These are phyloP conservation scores for Candida easanensis DNA, from an alignment of 805 yeast genomes.

Conservation along the genomic window DNA sequence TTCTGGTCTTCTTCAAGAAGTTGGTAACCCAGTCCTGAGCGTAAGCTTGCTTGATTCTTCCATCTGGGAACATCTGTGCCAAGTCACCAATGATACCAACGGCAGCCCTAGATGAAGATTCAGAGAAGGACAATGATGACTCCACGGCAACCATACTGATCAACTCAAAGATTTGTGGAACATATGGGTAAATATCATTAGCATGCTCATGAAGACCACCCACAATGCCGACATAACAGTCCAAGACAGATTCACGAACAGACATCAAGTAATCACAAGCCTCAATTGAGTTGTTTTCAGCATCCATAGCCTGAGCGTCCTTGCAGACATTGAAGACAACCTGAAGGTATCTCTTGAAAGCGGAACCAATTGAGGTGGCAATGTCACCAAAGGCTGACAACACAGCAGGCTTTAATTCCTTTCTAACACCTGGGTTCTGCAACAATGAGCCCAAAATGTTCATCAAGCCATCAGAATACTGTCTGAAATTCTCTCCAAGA, in stretches of 20 bases:
- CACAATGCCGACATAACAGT: conserved; percentile 92
- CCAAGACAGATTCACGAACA: conserved; percentile 86
- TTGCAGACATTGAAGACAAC: conserved; percentile 78
- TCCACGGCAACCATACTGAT: conserved; percentile 59
- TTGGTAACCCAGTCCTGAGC: conserved; percentile 76
- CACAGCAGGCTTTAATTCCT: conserved; percentile 83
- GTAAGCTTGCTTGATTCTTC: conserved; percentile 66
- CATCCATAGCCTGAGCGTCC: conserved; percentile 58
- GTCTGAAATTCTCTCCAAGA: conserved; percentile 67
- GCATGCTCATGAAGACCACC: conserved; percentile 81
- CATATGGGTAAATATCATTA: conserved; percentile 58
- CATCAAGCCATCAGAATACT: conserved; percentile 81
- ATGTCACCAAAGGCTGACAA: conserved; percentile 94
- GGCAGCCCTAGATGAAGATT: conserved; percentile 74
- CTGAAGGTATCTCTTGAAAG: conserved; percentile 71
- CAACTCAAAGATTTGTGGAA: conserved; percentile 69
- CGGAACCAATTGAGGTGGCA: conserved; percentile 81
- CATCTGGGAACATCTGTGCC: conserved; percentile 80
- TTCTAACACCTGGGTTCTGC: conserved; percentile 62
- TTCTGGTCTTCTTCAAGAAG: conserved; percentile 70
- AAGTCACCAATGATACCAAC: conserved; percentile 93
- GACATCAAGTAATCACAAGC: conserved; percentile 69
- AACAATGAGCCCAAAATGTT: conserved; percentile 73
- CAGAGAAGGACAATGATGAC: conserved; percentile 56
- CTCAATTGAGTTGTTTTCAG: conserved; percentile 69